Evolutionary conservation across 495 filamentous ascomycete species (phyloP).

Genomic region (Lophiostoma macrostomum): DNA sequence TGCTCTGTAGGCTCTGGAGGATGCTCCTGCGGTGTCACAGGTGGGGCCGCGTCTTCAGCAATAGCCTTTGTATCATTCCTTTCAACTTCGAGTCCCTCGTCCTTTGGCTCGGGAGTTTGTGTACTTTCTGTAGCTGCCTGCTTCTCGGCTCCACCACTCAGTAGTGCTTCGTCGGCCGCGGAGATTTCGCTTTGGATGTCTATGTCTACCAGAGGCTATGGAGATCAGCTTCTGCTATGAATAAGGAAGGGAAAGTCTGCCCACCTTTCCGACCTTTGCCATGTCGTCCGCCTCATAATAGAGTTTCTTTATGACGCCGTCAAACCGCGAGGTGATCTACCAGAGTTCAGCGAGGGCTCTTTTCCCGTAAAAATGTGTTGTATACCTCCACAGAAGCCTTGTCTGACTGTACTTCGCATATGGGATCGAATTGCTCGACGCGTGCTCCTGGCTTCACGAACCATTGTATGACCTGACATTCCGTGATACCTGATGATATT

Average conservation of each 20-base stretch:
- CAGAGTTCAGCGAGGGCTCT: background rate
- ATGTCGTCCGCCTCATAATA: slow-evolving; percentile 95
- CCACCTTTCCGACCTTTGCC: slow-evolving; percentile 76
- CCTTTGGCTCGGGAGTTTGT: slow-evolving; percentile 26
- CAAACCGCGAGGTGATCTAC: slow-evolving; percentile 89
- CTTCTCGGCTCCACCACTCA: slow-evolving; percentile 35
- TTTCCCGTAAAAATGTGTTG: background rate
- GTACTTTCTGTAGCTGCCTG: slow-evolving; percentile 7
- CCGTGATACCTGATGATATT: slow-evolving; percentile 71
- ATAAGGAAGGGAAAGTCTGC: background rate
- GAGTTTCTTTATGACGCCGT: slow-evolving; percentile 92
- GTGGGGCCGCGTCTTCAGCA: slow-evolving; percentile 5
- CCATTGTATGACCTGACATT: slow-evolving; percentile 99
- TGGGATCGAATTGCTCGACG: slow-evolving; percentile 94
- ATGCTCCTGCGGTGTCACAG: slow-evolving; percentile 1
- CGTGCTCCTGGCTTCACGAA: slow-evolving; percentile 94
- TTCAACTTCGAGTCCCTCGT: slow-evolving; percentile 32
- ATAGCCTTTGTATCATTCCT: slow-evolving; percentile 29
- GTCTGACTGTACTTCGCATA: slow-evolving; percentile 97
- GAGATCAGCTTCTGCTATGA: slow-evolving; percentile 3
- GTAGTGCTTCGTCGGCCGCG: slow-evolving; percentile 51
- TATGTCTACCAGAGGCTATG: slow-evolving; percentile 70
- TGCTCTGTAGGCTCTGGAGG: slow-evolving; percentile 10
- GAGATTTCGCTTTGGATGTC: slow-evolving; percentile 64
- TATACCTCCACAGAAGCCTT: slow-evolving; percentile 91